These are phyloP conservation scores for Amaranthus hypochondriacus DNA, from an alignment of 148 eudicot genomes.

Conservation along the genomic window DNA sequence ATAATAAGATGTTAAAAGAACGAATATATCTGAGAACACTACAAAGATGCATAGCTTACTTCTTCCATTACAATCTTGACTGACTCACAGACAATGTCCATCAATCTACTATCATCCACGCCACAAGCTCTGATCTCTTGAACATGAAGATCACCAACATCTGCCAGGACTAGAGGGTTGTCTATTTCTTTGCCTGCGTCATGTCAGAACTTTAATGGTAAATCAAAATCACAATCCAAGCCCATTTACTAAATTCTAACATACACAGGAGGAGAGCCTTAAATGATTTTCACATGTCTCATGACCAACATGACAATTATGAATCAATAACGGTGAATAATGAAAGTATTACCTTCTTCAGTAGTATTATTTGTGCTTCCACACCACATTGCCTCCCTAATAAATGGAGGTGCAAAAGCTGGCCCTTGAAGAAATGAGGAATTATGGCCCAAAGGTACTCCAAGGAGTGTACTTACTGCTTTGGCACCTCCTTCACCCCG, in stretches of 20 bases:
- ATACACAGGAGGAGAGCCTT: not conserved
- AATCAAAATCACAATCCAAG: not conserved
- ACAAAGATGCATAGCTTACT: conserved; percentile 36
- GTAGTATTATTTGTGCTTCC: conserved; percentile 92
- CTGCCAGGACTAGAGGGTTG: conserved; percentile 86
- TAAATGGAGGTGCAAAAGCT: conserved; percentile 96
- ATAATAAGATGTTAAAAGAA: not conserved
- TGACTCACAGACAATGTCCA: conserved; percentile 70
- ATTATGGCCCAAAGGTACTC: conserved; percentile 93
- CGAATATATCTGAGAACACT: not conserved
- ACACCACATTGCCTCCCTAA: conserved; percentile 96
- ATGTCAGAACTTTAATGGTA: conserved; percentile 14
- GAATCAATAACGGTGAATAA: not conserved
- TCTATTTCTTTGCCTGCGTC: conserved; percentile 73
- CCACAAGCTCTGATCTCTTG: conserved; percentile 97
- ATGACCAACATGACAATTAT: not conserved
- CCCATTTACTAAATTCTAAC: not conserved
- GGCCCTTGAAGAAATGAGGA: conserved; percentile 98
- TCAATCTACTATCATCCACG: conserved; percentile 83
- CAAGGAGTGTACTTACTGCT: conserved; percentile 81
- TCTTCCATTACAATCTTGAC: conserved; percentile 95
- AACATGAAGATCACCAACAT: conserved; percentile 92
- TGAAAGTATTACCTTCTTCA: conserved; percentile 55
- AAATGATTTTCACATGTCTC: not conserved
- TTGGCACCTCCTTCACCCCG: conserved; percentile 88